Evolutionary conservation across 768 basidiomycete genomes (phyloP).

Genomic region (Strobilomyces echinocephalus): DNA sequence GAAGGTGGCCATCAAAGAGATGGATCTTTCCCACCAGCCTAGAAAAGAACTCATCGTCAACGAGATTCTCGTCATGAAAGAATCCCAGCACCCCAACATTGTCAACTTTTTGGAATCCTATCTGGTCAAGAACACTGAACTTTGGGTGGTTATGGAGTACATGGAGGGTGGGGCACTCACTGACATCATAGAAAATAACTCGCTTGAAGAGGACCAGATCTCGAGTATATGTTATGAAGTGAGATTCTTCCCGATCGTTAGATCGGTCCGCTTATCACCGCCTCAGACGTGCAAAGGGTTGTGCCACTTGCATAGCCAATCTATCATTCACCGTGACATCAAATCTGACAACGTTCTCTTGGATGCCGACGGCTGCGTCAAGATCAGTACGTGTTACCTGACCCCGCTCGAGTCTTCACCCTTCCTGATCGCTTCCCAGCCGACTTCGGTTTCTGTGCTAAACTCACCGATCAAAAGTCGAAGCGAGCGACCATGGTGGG

Average conservation of each 20-base stretch:
- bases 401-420: neutral
- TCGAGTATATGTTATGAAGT: constrained; percentile 90
- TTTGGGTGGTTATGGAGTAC: constrained; percentile 99
- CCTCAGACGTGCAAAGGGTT: constrained; percentile 90
- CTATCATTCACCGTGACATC: constrained; percentile 96
- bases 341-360: constrained; percentile 95
- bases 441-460: constrained; percentile 96
- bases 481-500: constrained; percentile 99
- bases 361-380: constrained; percentile 88
- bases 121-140: constrained; percentile 79
- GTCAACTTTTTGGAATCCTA: constrained; percentile 94
- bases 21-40: constrained; percentile 93
- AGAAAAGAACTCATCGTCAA: constrained; percentile 97
- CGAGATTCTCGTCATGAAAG: constrained; percentile 98
- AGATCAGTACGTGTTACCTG: constrained; percentile 74
- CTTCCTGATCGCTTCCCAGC: constrained; percentile 44
- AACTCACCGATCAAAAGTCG: constrained; percentile 93
- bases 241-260: constrained; percentile 20
- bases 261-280: neutral
- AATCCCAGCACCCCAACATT: constrained; percentile 94
- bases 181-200: constrained; percentile 96
- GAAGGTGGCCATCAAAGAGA: constrained; percentile 97
- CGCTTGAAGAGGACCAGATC: constrained; percentile 92
- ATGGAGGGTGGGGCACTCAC: constrained; percentile 98
- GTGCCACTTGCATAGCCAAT: constrained; percentile 86